Percentiles rank a stretch among this genome's conserved stretches.
These are phyloP conservation scores for Aspergillus kassunensis DNA, from an alignment of 495 filamentous ascomycete genomes.

Conservation along the genomic window DNA sequence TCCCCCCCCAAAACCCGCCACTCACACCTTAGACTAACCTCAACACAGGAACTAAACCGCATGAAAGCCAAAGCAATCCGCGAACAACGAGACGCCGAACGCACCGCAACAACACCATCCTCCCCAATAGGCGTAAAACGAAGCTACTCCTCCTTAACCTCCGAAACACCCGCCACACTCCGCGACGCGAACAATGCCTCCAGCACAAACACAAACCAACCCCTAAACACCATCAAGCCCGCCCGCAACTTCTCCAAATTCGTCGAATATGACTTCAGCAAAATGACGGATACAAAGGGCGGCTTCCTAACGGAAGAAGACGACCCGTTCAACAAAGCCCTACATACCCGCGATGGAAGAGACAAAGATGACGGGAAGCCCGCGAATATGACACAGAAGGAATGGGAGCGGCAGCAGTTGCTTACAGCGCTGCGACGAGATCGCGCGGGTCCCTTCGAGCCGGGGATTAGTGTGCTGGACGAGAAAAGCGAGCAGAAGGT, in stretches of 20 bases:
- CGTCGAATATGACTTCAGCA: constrained; percentile 95
- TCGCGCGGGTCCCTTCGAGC: constrained; percentile 81
- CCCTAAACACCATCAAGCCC: constrained; percentile 59
- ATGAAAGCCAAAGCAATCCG: constrained; percentile 88
- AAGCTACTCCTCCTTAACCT: constrained; percentile 59
- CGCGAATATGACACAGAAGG: constrained; percentile 81
- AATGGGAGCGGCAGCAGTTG: constrained; percentile 85
- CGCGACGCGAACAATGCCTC: constrained; percentile 56
- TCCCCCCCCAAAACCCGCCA: background rate
- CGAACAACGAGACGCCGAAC: constrained; percentile 61
- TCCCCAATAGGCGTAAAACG: constrained; percentile 51
- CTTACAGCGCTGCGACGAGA: constrained; percentile 63
- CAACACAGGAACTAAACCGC: constrained; percentile 74
- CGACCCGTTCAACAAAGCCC: constrained; percentile 79
- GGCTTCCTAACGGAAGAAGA: constrained; percentile 85
- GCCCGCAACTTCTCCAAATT: constrained; percentile 83
- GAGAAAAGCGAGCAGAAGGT: constrained; percentile 59
- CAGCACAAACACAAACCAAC: constrained; percentile 27
- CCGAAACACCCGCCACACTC: constrained; percentile 54
- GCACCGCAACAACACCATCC: constrained; percentile 24
- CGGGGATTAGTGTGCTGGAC: constrained; percentile 68
- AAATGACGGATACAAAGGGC: constrained; percentile 97
- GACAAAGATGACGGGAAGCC: constrained; percentile 72
- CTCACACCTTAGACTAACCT: background rate
- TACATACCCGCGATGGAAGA: constrained; percentile 51